These are phyloP conservation scores for Cercospora berteroae DNA, from an alignment of 2,329 filamentous ascomycete genomes.

Conservation along the genomic window DNA sequence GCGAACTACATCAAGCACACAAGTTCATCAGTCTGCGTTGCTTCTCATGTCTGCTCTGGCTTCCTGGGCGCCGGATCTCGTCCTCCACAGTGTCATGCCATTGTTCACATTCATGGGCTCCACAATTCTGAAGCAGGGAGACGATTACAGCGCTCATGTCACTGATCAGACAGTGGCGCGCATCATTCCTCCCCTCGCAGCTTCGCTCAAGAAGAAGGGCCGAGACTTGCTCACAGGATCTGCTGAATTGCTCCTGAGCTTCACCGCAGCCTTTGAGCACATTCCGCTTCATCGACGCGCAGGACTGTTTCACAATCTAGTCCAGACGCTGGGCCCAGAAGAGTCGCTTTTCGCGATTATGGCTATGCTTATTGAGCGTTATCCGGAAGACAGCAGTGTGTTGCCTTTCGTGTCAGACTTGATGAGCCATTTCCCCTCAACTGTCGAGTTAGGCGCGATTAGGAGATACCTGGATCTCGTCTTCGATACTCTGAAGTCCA, in stretches of 20 bases:
- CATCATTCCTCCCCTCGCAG: slow-evolving; percentile 87
- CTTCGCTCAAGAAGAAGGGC: slow-evolving; percentile 74
- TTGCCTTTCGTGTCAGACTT: slow-evolving; percentile 73
- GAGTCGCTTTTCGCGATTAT: slow-evolving; percentile 87
- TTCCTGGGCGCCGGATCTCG: slow-evolving; percentile 81
- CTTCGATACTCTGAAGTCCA: slow-evolving; percentile 70
- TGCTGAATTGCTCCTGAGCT: slow-evolving; percentile 88
- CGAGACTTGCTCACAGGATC: slow-evolving; percentile 77
- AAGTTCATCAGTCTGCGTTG: slow-evolving; percentile 89
- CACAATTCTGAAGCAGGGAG: slow-evolving; percentile 84
- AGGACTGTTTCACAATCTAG: slow-evolving; percentile 78
- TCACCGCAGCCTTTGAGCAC: slow-evolving; percentile 93
- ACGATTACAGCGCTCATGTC: slow-evolving; percentile 95
- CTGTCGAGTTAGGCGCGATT: slow-evolving; percentile 70
- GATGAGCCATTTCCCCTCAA: slow-evolving; percentile 67
- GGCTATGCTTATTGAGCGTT: slow-evolving; percentile 86
- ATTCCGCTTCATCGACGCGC: slow-evolving; percentile 83
- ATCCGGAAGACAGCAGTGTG: slow-evolving; percentile 72
- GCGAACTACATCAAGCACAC: slow-evolving; percentile 83
- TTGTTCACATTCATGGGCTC: slow-evolving; percentile 98
- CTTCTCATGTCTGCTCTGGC: slow-evolving; percentile 85
- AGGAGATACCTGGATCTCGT: slow-evolving; percentile 74
- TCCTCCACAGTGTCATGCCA: slow-evolving; percentile 97
- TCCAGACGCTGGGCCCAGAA: slow-evolving; percentile 77
- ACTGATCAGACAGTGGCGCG: slow-evolving; percentile 91